phyloP scores from a whole-genome alignment of 78 protist species.

The Planoprotostelium fungivorum region DNA sequence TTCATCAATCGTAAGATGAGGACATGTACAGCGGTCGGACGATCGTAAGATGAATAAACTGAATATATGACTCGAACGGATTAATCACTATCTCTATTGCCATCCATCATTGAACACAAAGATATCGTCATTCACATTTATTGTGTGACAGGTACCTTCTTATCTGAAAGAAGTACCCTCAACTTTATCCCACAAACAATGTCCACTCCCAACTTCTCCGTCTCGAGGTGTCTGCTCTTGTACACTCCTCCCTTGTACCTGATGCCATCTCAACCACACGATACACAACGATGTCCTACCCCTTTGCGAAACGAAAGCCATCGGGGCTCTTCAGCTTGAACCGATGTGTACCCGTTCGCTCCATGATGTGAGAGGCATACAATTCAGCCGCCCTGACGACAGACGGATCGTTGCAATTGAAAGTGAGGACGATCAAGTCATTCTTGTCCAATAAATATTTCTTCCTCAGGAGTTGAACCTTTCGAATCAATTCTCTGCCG shows the following conservation, averaged over 20 bases:
- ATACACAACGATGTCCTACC: neutral
- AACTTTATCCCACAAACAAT: neutral
- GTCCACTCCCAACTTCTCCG: neutral
- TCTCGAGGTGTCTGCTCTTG: neutral
- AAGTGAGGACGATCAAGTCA: neutral
- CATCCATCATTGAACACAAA: no score
- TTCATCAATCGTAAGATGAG: no score
- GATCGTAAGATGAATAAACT: no score
- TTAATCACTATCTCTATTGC: no score
- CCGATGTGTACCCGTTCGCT: neutral
- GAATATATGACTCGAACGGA: no score
- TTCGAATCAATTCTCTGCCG: neutral
- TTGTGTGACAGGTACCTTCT: no score
- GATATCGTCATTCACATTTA: no score
- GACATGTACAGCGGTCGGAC: no score
- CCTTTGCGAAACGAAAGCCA: neutral
- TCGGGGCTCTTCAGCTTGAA: neutral
- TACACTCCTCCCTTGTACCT: neutral
- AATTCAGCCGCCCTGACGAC: neutral
- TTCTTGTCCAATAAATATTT: neutral
- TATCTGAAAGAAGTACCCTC: neutral
- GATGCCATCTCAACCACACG: neutral
- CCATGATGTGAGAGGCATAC: neutral
- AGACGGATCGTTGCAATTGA: neutral
- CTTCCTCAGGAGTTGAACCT: slow-evolving; percentile 7